Percentiles rank a stretch among this genome's conserved stretches.
phyloP scores from a whole-genome alignment of 1,139 yeast genomes.

The Hansenula sp. region DNA sequence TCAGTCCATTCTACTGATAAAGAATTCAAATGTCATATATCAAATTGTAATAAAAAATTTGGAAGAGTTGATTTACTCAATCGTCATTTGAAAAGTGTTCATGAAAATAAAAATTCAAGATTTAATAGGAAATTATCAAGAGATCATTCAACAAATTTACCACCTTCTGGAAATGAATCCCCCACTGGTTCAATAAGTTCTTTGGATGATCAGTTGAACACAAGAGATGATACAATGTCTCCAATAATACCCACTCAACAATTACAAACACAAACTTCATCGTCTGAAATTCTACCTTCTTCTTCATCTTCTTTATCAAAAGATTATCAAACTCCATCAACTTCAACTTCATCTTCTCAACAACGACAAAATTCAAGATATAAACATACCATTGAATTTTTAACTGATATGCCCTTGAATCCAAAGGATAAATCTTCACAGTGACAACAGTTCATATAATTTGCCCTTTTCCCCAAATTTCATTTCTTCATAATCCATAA shows the following conservation, averaged over 20 bases:
- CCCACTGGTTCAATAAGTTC: not conserved
- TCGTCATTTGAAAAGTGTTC: conserved; percentile 52
- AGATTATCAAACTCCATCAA: not conserved
- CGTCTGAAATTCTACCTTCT: no score
- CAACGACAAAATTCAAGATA: conserved; percentile 3
- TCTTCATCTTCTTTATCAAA: not conserved
- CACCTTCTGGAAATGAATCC: not conserved
- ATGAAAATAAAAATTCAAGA: conserved; percentile 39
- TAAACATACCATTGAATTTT: conserved; percentile 19
- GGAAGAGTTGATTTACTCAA: conserved; percentile 60
- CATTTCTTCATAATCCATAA: no score
- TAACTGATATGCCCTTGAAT: conserved; percentile 9
- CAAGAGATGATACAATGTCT: not conserved
- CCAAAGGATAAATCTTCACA: conserved; percentile 1
- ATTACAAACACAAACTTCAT: no score
- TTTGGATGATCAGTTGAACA: not conserved
- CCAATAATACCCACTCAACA: not conserved
- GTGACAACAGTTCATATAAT: not conserved
- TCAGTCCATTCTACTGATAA: conserved; percentile 28
- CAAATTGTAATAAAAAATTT: conserved; percentile 65
- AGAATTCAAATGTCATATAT: conserved; percentile 54
- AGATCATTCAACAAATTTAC: not conserved
- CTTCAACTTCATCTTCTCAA: not conserved
- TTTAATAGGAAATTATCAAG: conserved; percentile 30
- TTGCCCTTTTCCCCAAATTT: not conserved